These are phyloP conservation scores for Elasticomyces elasticus DNA, from an alignment of 495 filamentous ascomycete species.

Conservation along the genomic window DNA sequence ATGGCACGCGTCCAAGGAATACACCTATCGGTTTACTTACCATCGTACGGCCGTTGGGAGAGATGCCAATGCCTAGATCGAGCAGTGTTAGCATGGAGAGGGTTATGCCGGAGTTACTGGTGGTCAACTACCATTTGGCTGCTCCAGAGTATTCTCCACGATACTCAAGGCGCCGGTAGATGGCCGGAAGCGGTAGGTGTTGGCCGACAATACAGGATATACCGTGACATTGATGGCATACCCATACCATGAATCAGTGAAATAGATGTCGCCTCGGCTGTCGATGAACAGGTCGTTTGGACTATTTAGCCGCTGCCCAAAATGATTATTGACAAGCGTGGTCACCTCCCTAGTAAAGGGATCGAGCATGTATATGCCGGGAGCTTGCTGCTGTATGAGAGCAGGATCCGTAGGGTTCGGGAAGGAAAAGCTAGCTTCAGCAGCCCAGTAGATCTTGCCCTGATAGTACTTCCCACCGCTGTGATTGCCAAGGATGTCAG, in stretches of 20 bases:
- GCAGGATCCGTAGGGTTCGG: neutral
- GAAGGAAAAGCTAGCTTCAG: neutral
- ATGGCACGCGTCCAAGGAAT: too few species aligned
- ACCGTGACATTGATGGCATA: constrained; percentile 38
- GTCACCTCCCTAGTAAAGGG: constrained; percentile 17
- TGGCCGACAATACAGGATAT: constrained; percentile 37
- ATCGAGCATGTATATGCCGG: constrained; percentile 21
- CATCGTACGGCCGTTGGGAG: constrained; percentile 33
- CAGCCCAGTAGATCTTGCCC: constrained; percentile 18
- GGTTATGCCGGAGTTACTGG: too few species aligned
- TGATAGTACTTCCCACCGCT: constrained; percentile 14
- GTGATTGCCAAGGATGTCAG: too few species aligned
- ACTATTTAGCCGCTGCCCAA: constrained; percentile 24
- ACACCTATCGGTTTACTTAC: too few species aligned
- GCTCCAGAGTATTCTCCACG: constrained; percentile 23
- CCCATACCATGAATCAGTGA: constrained; percentile 43
- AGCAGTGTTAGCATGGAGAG: too few species aligned
- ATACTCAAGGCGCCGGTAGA: constrained; percentile 26
- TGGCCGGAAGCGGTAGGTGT: constrained; percentile 37
- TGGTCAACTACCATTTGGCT: too few species aligned
- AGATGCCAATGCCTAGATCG: constrained; percentile 40
- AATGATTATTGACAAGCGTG: constrained; percentile 24
- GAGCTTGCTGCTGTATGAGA: neutral
- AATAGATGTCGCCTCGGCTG: constrained; percentile 40
- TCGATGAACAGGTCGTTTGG: constrained; percentile 25